These are phyloP conservation scores for Claviceps citrina DNA, from an alignment of 2,329 filamentous ascomycete genomes.

Conservation along the genomic window DNA sequence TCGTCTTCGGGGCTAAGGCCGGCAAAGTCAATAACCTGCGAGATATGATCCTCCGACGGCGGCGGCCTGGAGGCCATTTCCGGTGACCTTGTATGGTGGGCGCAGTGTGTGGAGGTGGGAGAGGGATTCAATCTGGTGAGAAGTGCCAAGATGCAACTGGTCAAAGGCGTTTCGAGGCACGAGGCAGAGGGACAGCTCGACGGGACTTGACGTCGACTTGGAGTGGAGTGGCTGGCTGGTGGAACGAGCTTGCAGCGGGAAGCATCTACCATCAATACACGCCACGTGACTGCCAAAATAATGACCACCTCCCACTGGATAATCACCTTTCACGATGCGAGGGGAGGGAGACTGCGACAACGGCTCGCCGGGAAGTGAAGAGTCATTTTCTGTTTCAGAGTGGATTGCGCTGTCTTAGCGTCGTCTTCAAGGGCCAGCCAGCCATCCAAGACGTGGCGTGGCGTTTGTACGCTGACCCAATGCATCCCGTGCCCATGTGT, in stretches of 20 bases:
- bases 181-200: too few relatives aligned
- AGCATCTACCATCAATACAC: not conserved
- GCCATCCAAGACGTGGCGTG: not conserved
- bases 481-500: not conserved
- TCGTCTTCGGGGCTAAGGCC: constrained; percentile 21
- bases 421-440: not conserved
- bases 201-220: too few relatives aligned
- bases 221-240: too few relatives aligned
- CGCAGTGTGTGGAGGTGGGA: not conserved
- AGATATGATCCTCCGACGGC: constrained; percentile 23
- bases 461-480: not conserved
- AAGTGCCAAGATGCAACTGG: too few relatives aligned
- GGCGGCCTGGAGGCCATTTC: constrained; percentile 22
- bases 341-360: too few relatives aligned
- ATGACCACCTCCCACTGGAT: too few relatives aligned
- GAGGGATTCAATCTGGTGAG: not conserved
- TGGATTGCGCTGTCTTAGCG: not conserved
- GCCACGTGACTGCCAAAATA: not conserved
- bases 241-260: too few relatives aligned
- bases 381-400: not conserved
- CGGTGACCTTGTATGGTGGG: constrained; percentile 2
- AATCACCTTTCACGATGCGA: not conserved
- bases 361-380: too few relatives aligned
- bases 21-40: constrained; percentile 27
- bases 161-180: too few relatives aligned